Conservation (phyloP, 352 stramenopile species). For the Globisporangium sylvaticum region DNA sequence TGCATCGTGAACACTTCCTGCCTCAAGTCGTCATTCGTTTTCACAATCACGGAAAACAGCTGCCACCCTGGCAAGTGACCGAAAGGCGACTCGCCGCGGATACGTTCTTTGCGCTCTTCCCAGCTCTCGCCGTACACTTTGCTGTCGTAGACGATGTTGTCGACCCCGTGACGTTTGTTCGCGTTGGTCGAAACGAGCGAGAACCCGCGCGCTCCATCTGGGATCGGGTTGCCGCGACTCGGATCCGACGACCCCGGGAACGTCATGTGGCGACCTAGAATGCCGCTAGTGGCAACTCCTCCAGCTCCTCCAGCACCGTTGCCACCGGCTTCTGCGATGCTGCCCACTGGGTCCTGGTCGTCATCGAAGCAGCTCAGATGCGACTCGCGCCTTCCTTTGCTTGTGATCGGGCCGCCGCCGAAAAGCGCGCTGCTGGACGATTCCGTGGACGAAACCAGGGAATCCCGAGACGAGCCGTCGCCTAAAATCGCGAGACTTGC, state of each 20-base stretch:
- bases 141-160: slow-evolving; percentile 77
- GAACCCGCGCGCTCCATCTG: slow-evolving; percentile 12
- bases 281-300: not conserved
- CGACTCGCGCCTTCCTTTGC: slow-evolving; percentile 13
- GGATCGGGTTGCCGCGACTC: not conserved
- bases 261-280: slow-evolving; percentile 25
- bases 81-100: slow-evolving; percentile 66
- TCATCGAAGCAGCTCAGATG: slow-evolving; percentile 18
- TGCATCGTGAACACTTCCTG: slow-evolving; percentile 98
- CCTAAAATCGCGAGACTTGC: slow-evolving; percentile 1
- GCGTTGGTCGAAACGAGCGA: slow-evolving; percentile 15
- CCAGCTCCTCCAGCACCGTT: not conserved
- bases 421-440: slow-evolving; percentile 24
- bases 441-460: slow-evolving; percentile 24
- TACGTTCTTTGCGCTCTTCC: slow-evolving; percentile 55
- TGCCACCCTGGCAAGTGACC: slow-evolving; percentile 85
- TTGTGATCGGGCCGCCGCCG: slow-evolving; percentile 14
- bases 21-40: slow-evolving; percentile 96
- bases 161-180: slow-evolving; percentile 29
- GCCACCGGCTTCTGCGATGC: not conserved
- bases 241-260: slow-evolving; percentile 8
- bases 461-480: slow-evolving; percentile 23
- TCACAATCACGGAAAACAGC: slow-evolving; percentile 94
- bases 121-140: slow-evolving; percentile 78
- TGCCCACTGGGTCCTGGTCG: not conserved